Base-by-base conservation (phyloP, 257 asterid genomes). In the Gentiana straminea region DNA sequence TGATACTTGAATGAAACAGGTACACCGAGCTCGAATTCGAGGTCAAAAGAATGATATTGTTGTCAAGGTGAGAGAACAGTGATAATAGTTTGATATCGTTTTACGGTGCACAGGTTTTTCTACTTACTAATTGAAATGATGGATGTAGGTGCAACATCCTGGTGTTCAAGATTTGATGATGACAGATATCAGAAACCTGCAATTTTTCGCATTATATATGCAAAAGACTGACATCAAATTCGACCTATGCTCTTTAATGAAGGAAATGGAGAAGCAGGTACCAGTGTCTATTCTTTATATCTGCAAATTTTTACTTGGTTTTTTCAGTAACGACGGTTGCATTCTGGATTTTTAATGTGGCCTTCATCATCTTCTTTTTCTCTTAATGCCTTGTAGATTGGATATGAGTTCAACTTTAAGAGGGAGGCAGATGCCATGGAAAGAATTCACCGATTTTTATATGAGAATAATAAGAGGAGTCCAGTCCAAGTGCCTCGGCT, bases 231-330 rank as follows among this genome's bases (percentile, higher is more conserved):
- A 92, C 73, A 77, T 92, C 77, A 88, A 75, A 60, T 92, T 92
- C 15, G 99, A 92, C 79, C 81, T 92, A 37, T 88, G 51, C 71
- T 88, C 99, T 46, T 81, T 88, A 54, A 92, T 95, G 55, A 92
- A 80, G 81, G 99, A 92, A 73, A 92, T 92, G 94, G 99, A 92
- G 80, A 92, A 69, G 75, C 99, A 92, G 95, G 97, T 92, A 67
- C 61, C 34, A 15, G 45, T 8, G 6, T 63, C 61, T 47, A 51
- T 54, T 8, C 12, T 51, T n/a, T 3, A 52, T 47, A 32, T 1
- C 44, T 39, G 44, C 44, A 39, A 41, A 41, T 41, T 41, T 41
- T 41, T 10, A 41, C 44, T 4, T 0, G 9, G 46, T 41, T 41
- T 41, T 41, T 41, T 41, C 46, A 4, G 46, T 41, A 5, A 4